Conservation (phyloP, 116 monocot genomes). For the Iris pallida region DNA sequence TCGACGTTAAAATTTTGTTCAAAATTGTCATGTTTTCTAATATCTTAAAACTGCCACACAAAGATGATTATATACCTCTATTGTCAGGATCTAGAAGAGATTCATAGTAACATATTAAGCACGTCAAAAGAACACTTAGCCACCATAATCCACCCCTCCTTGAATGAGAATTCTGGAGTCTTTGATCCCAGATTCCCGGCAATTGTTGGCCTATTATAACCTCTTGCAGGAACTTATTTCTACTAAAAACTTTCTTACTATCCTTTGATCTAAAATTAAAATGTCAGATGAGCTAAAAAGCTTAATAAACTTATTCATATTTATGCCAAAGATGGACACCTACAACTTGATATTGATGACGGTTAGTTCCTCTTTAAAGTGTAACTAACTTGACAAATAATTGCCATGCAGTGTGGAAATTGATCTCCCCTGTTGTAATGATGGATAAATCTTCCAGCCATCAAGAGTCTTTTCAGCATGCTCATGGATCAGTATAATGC, state of each 20-base stretch:
- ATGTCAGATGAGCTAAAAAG: neutral
- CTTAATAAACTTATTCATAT: neutral
- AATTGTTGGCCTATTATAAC: neutral
- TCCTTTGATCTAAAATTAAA: neutral
- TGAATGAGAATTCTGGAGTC: too few species aligned
- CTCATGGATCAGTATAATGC: slow-evolving; percentile 10
- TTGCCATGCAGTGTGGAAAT: slow-evolving; percentile 30
- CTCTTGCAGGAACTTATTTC: neutral
- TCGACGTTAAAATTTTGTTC: neutral
- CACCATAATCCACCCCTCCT: too few species aligned
- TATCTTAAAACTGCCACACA: too few species aligned
- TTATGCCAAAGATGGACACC: neutral
- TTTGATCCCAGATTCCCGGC: too few species aligned
- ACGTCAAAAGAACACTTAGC: too few species aligned
- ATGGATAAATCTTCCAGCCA: slow-evolving; percentile 4
- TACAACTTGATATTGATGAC: neutral
- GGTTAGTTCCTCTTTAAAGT: neutral
- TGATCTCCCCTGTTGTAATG: slow-evolving; percentile 25
- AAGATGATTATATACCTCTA: too few species aligned
- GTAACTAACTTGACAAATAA: neutral
- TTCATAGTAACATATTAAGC: too few species aligned
- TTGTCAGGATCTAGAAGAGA: too few species aligned
- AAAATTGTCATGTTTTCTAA: neutral
- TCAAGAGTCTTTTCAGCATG: slow-evolving; percentile 11
- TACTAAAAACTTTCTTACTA: neutral